These are phyloP conservation scores for Phytopythium vexans DNA, from an alignment of 352 stramenopile genomes.

Conservation along the genomic window DNA sequence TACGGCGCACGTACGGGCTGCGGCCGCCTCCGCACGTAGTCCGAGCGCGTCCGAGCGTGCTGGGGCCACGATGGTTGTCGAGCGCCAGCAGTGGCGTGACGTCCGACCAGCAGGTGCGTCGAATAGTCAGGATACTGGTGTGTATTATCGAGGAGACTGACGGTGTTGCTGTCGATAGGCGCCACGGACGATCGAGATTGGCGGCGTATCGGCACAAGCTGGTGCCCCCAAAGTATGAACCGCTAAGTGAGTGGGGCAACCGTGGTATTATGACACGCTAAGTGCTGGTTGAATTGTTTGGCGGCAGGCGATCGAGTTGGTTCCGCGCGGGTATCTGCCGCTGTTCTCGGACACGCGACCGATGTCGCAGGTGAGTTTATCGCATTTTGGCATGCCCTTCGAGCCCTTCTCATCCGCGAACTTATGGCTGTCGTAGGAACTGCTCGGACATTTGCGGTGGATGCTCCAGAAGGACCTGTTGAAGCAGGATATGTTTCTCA, in stretches of 20 bases:
- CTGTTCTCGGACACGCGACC: slow-evolving; percentile 21
- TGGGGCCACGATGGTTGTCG: neutral
- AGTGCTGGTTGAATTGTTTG: neutral
- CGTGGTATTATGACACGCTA: neutral
- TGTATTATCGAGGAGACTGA: neutral
- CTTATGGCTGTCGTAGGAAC: slow-evolving; percentile 28
- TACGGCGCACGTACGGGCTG: neutral
- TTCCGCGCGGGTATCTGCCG: slow-evolving; percentile 59
- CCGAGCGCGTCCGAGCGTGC: neutral
- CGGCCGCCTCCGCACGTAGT: neutral
- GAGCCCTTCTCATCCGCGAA: neutral
- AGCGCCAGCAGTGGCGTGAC: neutral
- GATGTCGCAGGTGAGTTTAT: slow-evolving; percentile 36
- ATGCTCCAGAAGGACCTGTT: slow-evolving; percentile 85
- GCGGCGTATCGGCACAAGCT: slow-evolving; percentile 43
- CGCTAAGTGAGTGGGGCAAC: neutral
- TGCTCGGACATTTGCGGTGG: slow-evolving; percentile 78
- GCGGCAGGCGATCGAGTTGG: slow-evolving; percentile 37
- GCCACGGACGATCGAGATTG: slow-evolving; percentile 50
- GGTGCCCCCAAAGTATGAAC: slow-evolving; percentile 20
- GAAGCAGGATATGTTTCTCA: slow-evolving; percentile 87
- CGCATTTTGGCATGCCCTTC: neutral
- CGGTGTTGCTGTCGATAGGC: neutral
- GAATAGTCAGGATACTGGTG: neutral
- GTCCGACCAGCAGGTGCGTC: neutral